Base-by-base conservation (phyloP, 75 land plant genomes). In the Chamaecyparis obtusa region DNA sequence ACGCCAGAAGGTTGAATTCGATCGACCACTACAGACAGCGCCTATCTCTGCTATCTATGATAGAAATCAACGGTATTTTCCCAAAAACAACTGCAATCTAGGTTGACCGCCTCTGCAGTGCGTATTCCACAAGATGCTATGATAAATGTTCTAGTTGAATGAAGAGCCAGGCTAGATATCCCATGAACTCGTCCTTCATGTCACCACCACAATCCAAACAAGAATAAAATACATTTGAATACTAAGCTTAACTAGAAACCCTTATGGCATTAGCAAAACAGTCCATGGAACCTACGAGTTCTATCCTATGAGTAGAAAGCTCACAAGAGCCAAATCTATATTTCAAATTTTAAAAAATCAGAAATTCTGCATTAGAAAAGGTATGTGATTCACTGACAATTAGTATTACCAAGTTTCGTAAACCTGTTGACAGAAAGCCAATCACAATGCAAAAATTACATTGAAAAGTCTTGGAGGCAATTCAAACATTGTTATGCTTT, bases 71-170 rank as follows among this genome's bases (percentile, higher is more conserved):
- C n/a, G n/a, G n/a, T n/a, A n/a, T n/a, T n/a, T n/a, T n/a, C n/a
- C n/a, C n/a, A n/a, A n/a, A n/a, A n/a, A n/a, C n/a, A n/a, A n/a
- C n/a, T n/a, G n/a, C n/a, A n/a, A n/a, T n/a, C n/a, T n/a, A n/a
- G n/a, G n/a, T n/a, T n/a, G n/a, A n/a, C n/a, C n/a, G n/a, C n/a
- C n/a, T n/a, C n/a, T n/a, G n/a, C n/a, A n/a, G n/a, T n/a, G n/a
- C n/a, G n/a, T n/a, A n/a, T n/a, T n/a, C n/a, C n/a, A n/a, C 95
- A 96, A 9, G 99, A 95, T 41, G 98, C 94, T 55, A 97, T 90
- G 76, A 97, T 85, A 84, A 86, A 91, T n/a, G 90, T 87, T 13
- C 99, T 95, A 87, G 86, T 91, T 30, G 87, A 88, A 94, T 95
- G 95, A 84, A 93, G 98, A 39, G 99, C 95, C 64, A 97, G 92